Evolutionary conservation across 441 rosid genomes (phyloP), one percentile per base, ranked within the genome.

Genomic region (Euphorbia neoarborescens): DNA sequence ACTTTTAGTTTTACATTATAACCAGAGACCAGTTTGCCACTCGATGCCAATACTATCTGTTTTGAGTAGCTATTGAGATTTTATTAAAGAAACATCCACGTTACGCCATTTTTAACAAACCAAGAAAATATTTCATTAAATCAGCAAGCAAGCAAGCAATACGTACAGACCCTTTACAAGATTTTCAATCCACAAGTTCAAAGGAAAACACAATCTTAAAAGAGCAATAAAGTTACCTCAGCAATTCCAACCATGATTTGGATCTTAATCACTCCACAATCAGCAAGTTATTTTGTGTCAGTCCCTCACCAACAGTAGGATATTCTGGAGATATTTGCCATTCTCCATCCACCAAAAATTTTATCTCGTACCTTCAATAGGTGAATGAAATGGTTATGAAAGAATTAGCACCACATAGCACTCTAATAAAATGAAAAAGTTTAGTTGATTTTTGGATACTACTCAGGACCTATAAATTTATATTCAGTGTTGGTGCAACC

Each of bases 261-360:
- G 53, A 48, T 0, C 53, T 48, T 51, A 27, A 15, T 84, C 87
- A 92, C 75, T 84, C 86, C 64, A 92, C 93, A 11, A 86, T 42
- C 56, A 90, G 71, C 78, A 89, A 82, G 81, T 90, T 90, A 79
- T 92, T 90, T 81, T 85, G 20, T 53, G 73, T 87, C 75, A 78
- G 71, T 65, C 94, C 94, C 69, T 92, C 92, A 12, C 96, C 92
- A 11, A 84, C 73, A 8, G 86, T 83, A 0, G 94, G 94, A 76
- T 80, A 85, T 75, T 88, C 96, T 22, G 87, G 87, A 15, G 92
- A 90, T 51, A 89, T 44, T 7, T 75, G 88, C 98, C 98, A 93
- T 72, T 90, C 90, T 82, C 97, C 96, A 73, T 93, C 96, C 48
- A 90, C 88, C 83, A 90, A 70, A 85, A 90, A 93, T 79, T 93